phyloP scores from a whole-genome alignment of 2,329 filamentous ascomycete genomes.

The Juglanconis juglandina region DNA sequence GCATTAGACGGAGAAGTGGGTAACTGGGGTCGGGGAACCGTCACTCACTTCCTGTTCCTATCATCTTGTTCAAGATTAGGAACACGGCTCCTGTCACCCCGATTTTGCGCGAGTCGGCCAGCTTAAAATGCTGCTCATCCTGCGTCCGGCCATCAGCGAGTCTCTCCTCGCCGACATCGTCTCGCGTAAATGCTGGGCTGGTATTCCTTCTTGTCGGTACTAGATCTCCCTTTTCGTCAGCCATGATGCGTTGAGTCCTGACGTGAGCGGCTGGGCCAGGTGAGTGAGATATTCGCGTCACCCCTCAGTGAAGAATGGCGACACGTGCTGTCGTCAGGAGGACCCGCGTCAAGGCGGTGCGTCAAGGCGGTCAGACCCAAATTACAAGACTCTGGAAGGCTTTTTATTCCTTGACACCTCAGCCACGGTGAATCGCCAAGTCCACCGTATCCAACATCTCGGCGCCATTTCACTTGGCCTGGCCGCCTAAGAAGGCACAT shows the following conservation, averaged over 20 bases:
- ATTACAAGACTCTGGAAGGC: no score
- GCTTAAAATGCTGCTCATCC: slow-evolving; percentile 31
- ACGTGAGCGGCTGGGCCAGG: no score
- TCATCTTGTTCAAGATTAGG: slow-evolving; percentile 57
- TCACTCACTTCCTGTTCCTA: slow-evolving; percentile 52
- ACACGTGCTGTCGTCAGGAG: no score
- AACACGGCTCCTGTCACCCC: slow-evolving; percentile 52
- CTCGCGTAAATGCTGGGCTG: background rate
- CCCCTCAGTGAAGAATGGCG: no score
- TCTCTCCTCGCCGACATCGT: background rate
- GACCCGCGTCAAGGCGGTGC: no score
- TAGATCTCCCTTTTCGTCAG: background rate
- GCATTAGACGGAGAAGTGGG: background rate
- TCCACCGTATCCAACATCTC: no score
- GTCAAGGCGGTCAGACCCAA: no score
- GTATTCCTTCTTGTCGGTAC: background rate
- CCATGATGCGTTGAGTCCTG: background rate
- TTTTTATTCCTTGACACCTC: no score
- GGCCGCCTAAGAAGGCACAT: no score
- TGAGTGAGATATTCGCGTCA: no score
- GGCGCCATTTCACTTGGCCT: no score
- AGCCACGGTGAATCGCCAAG: no score
- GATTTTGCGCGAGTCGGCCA: slow-evolving; percentile 44
- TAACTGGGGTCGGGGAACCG: background rate
- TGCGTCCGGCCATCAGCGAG: background rate